Evolutionary conservation across 176 grass and related monocot species (phyloP).

Genomic region (Aegilops tauschii): DNA sequence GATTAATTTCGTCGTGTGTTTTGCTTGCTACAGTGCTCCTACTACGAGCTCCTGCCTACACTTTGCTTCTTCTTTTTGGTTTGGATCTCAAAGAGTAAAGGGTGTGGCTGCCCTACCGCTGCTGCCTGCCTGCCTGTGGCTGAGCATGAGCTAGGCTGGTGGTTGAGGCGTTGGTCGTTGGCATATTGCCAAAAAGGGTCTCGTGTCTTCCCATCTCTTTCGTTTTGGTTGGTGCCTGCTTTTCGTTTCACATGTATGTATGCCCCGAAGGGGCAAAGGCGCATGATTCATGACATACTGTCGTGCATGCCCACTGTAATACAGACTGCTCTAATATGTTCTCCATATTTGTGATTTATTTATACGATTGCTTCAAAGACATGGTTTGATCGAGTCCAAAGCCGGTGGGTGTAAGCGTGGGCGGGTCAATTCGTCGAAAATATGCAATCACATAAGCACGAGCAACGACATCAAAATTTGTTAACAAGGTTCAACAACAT

Average conservation of each 20-base stretch:
- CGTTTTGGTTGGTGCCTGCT: not conserved
- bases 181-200: constrained; percentile 35
- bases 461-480: too few relatives aligned
- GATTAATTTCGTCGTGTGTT: not conserved
- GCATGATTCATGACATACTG: constrained; percentile 12
- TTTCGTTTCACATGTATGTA: constrained; percentile 13
- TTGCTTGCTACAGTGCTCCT: too few relatives aligned
- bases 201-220: not conserved
- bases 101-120: constrained; percentile 42
- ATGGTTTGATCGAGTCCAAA: too few relatives aligned
- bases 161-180: constrained; percentile 59
- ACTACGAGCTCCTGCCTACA: too few relatives aligned
- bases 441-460: too few relatives aligned
- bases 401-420: too few relatives aligned
- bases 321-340: not conserved
- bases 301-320: constrained; percentile 23
- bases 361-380: too few relatives aligned
- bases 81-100: not conserved
- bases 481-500: too few relatives aligned
- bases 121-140: constrained; percentile 20
- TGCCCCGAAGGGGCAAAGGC: constrained; percentile 42
- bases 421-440: too few relatives aligned
- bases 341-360: not conserved
- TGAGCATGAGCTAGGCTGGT: not conserved
- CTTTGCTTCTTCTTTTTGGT: not conserved